phyloP scores from a whole-genome alignment of 202 grass and related monocot genomes.

The Digitaria exilis region DNA sequence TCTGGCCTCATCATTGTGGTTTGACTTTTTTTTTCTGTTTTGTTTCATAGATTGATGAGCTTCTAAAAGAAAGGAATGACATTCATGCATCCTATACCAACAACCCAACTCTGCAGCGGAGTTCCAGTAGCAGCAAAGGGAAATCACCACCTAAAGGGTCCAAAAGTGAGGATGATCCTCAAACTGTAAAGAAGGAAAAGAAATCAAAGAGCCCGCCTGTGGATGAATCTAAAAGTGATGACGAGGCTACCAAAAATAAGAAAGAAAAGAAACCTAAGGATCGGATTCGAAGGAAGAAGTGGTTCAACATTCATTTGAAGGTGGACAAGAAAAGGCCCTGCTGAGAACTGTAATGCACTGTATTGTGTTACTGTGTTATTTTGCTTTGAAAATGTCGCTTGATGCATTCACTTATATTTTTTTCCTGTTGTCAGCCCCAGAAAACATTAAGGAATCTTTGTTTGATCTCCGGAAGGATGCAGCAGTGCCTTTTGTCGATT shows the following conservation, averaged over 20 bases:
- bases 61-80: constrained; percentile 82
- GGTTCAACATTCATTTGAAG: constrained; percentile 96
- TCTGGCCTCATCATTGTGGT: constrained; percentile 1
- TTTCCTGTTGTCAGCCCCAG: not conserved
- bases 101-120: constrained; percentile 60
- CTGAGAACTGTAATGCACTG: constrained; percentile 50
- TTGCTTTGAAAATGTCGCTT: constrained; percentile 12
- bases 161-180: constrained; percentile 51
- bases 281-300: constrained; percentile 72
- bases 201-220: constrained; percentile 32
- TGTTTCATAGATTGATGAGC: constrained; percentile 75
- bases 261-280: constrained; percentile 56
- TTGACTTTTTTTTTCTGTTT: constrained; percentile 20
- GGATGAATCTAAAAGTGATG: constrained; percentile 43
- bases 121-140: constrained; percentile 68
- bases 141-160: constrained; percentile 62
- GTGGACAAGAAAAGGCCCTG: constrained; percentile 94
- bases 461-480: not conserved
- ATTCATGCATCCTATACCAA: constrained; percentile 95
- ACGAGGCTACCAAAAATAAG: constrained; percentile 42
- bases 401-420: constrained; percentile 11
- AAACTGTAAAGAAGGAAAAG: constrained; percentile 49
- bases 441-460: constrained; percentile 2
- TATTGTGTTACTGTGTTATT: constrained; percentile 17
- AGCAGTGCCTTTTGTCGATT: not conserved